Base-by-base conservation (phyloP, 2,329 filamentous ascomycete genomes). In the Passalora sequoiae region DNA sequence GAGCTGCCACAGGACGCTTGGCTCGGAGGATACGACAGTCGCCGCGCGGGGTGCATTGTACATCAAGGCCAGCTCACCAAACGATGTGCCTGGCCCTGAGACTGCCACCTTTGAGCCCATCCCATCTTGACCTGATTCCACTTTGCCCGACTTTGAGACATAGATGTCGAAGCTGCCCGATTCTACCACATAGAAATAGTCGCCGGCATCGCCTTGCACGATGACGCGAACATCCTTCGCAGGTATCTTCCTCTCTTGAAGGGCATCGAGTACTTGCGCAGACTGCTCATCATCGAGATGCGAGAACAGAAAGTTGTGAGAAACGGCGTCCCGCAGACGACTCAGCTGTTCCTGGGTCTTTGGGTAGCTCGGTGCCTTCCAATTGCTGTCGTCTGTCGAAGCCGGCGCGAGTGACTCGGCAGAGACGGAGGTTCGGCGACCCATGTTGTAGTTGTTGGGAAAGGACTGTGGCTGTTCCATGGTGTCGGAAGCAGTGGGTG, bases 111-210 rank as follows among this genome's bases (percentile, higher is more conserved):
- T 86, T 48, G 76, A 74, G 38, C 92, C 92, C 69, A 96, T 76
- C 8, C 91, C 92, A 35, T 89, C 81, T 1, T 78, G 73, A 1
- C 91, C 91, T 6, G 88, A 75, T 61, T 94, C 86, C 41, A 94
- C 75, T 29, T 80, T 72, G 47, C 92, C 91, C 7, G 76, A 76
- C 9, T 76, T 66, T 65, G 96, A 89, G 67, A 97, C 89, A 61
- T 92, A 87, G 44, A 97, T 84, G 58, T 95, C 88, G 60, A 97
- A 97, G 16, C 76, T 75, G 29, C 92, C 92, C 53, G 83, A 85
- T 66, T 98, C 92, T 13, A 97, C 89, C 19, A 98, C 83, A 66
- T 98, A 98, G 70, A 98, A 98, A 72, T 86, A 97, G 68, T 98
- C 92, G 31, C 92, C 92, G 1, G 89, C 84, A 60, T 97, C 92